A percentile compares a stretch with the other conserved stretches of the same genome.
phyloP scores from a whole-genome alignment of 2,329 filamentous ascomycete genomes.

The Juglanconis sp. region DNA sequence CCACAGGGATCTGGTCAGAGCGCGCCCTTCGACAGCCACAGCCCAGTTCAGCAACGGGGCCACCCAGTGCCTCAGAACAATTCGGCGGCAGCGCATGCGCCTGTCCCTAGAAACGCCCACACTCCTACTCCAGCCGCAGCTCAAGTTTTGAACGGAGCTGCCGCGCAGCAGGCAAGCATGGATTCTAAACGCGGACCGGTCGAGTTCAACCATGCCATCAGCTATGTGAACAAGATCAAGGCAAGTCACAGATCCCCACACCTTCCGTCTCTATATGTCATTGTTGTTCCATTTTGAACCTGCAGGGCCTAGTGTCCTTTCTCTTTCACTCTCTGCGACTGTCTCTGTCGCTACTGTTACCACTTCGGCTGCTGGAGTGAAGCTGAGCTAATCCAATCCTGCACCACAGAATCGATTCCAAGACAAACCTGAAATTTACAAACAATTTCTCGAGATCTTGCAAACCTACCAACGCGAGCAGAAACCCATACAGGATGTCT shows the following conservation, averaged over 20 bases:
- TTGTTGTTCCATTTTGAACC: neutral
- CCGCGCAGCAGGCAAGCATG: constrained; percentile 55
- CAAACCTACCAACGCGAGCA: constrained; percentile 98
- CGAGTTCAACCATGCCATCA: constrained; percentile 98
- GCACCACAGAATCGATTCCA: constrained; percentile 82
- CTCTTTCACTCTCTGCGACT: no score
- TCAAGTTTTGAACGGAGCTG: constrained; percentile 60
- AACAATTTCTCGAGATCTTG: constrained; percentile 95
- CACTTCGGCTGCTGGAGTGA: neutral
- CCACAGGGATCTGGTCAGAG: constrained; percentile 33
- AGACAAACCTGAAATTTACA: constrained; percentile 96
- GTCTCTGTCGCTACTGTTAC: neutral
- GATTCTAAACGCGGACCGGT: constrained; percentile 84
- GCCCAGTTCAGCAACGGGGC: constrained; percentile 26
- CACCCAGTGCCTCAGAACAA: constrained; percentile 31
- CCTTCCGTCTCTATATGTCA: no score
- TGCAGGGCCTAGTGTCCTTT: no score
- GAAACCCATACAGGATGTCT: constrained; percentile 97
- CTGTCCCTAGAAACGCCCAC: constrained; percentile 50
- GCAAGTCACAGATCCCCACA: constrained; percentile 45
- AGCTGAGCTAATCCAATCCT: constrained; percentile 2
- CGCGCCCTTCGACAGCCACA: constrained; percentile 30
- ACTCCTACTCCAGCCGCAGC: constrained; percentile 57
- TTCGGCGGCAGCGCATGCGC: constrained; percentile 38
- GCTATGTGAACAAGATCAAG: constrained; percentile 99